These are phyloP conservation scores for Oryza glumipatula DNA, from an alignment of 176 grass and related monocot genomes.

Conservation along the genomic window DNA sequence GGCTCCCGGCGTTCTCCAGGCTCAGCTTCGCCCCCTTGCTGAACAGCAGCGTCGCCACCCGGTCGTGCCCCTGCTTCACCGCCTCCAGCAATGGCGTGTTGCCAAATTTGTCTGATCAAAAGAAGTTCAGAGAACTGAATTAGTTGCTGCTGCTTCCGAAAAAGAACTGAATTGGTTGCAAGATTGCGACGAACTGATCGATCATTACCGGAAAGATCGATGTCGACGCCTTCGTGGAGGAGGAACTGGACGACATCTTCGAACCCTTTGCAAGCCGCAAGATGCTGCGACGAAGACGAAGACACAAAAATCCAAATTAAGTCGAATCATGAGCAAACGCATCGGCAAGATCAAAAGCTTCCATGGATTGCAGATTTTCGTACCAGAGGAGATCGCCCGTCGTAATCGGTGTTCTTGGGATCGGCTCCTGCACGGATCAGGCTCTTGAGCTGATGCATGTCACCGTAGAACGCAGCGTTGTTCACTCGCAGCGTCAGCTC, in stretches of 20 bases:
- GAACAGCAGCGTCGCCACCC: constrained; percentile 69
- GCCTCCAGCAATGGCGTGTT: constrained; percentile 89
- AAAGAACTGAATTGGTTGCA: background rate
- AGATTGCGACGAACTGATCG: background rate
- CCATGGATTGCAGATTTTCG: background rate
- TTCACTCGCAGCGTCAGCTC: constrained; percentile 87
- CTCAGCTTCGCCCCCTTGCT: constrained; percentile 60
- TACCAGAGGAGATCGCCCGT: constrained; percentile 89
- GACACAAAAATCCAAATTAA: background rate
- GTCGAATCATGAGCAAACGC: background rate
- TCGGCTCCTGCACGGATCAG: constrained; percentile 85
- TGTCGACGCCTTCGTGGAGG: constrained; percentile 70
- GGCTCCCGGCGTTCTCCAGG: constrained; percentile 69
- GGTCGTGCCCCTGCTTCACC: constrained; percentile 74
- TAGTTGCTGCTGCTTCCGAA: background rate
- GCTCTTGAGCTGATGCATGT: constrained; percentile 73
- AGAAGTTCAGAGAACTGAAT: background rate
- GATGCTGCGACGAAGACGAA: constrained; percentile 60
- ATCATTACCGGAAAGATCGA: constrained; percentile 71
- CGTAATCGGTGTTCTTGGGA: constrained; percentile 89
- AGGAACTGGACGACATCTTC: constrained; percentile 85
- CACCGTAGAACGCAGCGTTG: constrained; percentile 78
- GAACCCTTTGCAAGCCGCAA: constrained; percentile 73
- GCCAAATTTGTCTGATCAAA: constrained; percentile 75
- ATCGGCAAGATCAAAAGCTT: background rate